Evolutionary conservation across 2,329 filamentous ascomycete species (phyloP).

Genomic region (Leptographium procerum): DNA sequence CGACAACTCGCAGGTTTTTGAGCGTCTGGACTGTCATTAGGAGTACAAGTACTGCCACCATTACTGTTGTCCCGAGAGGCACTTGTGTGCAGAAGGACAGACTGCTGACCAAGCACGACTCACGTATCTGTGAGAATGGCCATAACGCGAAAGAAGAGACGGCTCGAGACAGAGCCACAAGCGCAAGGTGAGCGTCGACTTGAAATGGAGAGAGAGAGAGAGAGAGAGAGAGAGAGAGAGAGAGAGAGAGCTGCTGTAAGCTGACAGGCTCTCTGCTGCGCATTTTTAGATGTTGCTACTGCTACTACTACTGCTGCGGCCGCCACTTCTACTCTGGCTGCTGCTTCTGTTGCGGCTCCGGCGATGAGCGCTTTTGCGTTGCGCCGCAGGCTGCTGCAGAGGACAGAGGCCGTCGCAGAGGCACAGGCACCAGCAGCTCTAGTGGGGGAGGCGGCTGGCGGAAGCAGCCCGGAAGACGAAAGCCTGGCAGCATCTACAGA

Average conservation of each 20-base stretch:
- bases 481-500: not conserved
- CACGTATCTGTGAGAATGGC: conserved; percentile 12
- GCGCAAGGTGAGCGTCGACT: conserved; percentile 19
- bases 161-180: conserved; percentile 24
- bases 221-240: not conserved
- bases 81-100: not conserved
- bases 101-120: not conserved
- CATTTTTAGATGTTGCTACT: not conserved
- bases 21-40: not conserved
- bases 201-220: not conserved
- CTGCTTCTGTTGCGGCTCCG: conserved; percentile 8
- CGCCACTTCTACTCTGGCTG: not conserved
- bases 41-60: too few relatives aligned
- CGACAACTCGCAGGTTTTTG: not conserved
- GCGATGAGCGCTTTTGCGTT: conserved; percentile 34
- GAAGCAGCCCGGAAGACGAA: not conserved
- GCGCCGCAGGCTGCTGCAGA: conserved; percentile 25
- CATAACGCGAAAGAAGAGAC: conserved; percentile 22
- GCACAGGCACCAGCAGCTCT: not conserved
- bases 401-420: conserved; percentile 5
- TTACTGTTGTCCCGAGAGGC: not conserved
- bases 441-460: not conserved
- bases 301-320: not conserved
- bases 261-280: too few relatives aligned
- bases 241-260: not conserved